phyloP scores from a whole-genome alignment of 208 protist species.

The Leishmania tarentolae region DNA sequence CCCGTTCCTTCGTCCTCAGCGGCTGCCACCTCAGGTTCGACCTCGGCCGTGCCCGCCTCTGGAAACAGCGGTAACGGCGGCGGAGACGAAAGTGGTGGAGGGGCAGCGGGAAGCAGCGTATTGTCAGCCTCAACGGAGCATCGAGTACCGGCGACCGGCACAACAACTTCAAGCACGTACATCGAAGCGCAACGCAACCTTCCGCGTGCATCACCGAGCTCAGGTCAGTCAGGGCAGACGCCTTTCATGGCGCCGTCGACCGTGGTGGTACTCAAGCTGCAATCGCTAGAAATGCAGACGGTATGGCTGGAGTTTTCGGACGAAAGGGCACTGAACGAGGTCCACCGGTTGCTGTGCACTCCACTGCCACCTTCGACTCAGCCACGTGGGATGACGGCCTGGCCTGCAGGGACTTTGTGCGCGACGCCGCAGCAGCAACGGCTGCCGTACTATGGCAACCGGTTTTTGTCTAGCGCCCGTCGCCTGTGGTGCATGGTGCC shows the following conservation, averaged over 20 bases:
- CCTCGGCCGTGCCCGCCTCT: background rate
- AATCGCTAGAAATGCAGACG: constrained; percentile 29
- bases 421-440: background rate
- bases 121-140: background rate
- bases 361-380: constrained; percentile 12
- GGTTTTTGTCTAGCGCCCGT: constrained; percentile 52
- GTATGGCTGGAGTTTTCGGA: constrained; percentile 39
- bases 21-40: background rate
- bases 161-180: background rate
- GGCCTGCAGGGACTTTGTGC: background rate
- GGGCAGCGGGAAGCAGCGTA: background rate
- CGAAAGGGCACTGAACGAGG: constrained; percentile 23
- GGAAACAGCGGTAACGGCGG: constrained; percentile 16
- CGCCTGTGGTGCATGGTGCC: constrained; percentile 43
- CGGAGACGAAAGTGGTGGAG: background rate
- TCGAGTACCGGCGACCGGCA: background rate
- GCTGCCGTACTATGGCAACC: constrained; percentile 34
- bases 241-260: background rate
- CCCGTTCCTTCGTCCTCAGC: background rate
- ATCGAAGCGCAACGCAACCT: background rate
- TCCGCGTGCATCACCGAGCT: background rate
- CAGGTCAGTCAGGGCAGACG: background rate
- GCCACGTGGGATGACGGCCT: no score
- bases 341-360: constrained; percentile 23
- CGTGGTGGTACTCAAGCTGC: constrained; percentile 23